phyloP scores from a whole-genome alignment of 257 asterid species.

The Ehretia macrophylla region DNA sequence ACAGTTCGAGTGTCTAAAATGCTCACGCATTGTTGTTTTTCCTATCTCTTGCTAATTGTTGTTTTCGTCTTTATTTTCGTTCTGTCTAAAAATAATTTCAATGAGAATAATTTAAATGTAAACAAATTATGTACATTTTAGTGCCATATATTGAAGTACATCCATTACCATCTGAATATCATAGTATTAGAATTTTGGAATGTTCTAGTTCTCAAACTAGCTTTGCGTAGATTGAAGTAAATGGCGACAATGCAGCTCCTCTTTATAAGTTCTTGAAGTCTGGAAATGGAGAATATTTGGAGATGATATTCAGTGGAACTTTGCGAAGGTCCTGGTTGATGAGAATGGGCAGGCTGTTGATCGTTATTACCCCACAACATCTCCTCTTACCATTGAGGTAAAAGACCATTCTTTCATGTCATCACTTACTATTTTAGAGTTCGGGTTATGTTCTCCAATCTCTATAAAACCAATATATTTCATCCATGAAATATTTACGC shows the following conservation, averaged over 20 bases:
- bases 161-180: too few relatives aligned
- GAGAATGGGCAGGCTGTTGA: constrained; percentile 63
- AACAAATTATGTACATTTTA: too few relatives aligned
- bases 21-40: too few relatives aligned
- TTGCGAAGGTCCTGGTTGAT: constrained; percentile 75
- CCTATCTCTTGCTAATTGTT: too few relatives aligned
- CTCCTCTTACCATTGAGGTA: constrained; percentile 62
- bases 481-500: neutral
- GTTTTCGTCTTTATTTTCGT: too few relatives aligned
- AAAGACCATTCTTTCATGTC: constrained; percentile 7
- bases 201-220: neutral
- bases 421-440: constrained; percentile 18
- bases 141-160: too few relatives aligned
- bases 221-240: constrained; percentile 61
- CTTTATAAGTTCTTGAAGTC: constrained; percentile 71
- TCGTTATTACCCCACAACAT: constrained; percentile 78
- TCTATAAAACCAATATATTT: neutral
- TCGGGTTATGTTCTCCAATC: constrained; percentile 5
- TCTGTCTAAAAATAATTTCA: too few relatives aligned
- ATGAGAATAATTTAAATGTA: too few relatives aligned
- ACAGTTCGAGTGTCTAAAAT: neutral
- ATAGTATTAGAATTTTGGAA: neutral
- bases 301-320: constrained; percentile 87
- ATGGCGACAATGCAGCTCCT: constrained; percentile 63
- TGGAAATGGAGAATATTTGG: constrained; percentile 78